Evolutionary conservation across 495 filamentous ascomycete species (phyloP), one percentile per base, ranked within the genome.

Genomic region (Annulohypoxylon maeteangense): DNA sequence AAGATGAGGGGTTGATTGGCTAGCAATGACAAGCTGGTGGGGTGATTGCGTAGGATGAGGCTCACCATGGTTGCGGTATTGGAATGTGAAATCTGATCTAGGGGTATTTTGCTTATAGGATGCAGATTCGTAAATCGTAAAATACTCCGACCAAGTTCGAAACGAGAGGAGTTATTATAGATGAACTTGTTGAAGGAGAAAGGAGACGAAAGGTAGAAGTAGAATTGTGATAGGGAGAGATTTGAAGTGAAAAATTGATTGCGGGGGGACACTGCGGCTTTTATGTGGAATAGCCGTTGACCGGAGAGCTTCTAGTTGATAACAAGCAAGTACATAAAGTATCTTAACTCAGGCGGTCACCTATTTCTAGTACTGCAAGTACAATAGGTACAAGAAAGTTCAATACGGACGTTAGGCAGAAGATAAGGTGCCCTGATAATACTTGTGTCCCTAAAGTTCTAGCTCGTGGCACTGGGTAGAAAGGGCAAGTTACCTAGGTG

Each of bases 21-120:
- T 80, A 75, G 74, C 27, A 74, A 57, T 50, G 74, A 31, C 23
- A 67, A 22, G 62, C 27, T 48, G 56, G 74, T 68, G 72, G 71
- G 71, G 78, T 70, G 65, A 32, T n/a, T 16, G 63, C 55, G 73
- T 67, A 78, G 67, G 70, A 45, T 32, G 63, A 73, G 58, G 53
- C 73, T 67, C 74, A 74, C 73, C 75, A 77, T 74, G 74, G 58
- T 74, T 70, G 72, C 71, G 69, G 70, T 74, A 68, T 70, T 74
- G 62, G 53, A 62, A 27, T 40, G 51, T 36, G 47, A 60, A 48
- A 40, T 58, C 65, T 54, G 70, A 54, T 66, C 50, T 68, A 59
- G 23, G 16, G 3, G 27, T 65, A 12, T 23, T 62, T 54, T 54
- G 62, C 51, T 61, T 59, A 54, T 23, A 45, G 42, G 61, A 42